Base-by-base conservation (phyloP, 495 filamentous ascomycete genomes). In the Penicillium atrosanguineum region DNA sequence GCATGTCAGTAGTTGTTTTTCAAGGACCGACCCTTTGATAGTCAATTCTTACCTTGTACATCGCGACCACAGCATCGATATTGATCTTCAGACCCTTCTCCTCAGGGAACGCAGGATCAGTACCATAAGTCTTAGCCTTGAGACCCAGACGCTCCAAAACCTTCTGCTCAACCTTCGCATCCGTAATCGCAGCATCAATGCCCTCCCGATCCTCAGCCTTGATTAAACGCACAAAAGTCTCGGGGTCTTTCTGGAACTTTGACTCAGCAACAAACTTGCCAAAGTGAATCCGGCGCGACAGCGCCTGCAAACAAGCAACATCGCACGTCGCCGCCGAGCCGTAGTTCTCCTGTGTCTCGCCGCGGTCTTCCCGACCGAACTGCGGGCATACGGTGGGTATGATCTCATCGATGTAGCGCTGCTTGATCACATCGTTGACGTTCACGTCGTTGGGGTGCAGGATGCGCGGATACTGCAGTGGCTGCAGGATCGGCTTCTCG, bases 241-340 rank as follows among this genome's bases (percentile, higher is more conserved):
- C 89, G 26, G 85, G 81, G 60, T 96, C 90, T 52, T 87, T 83
- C 61, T 79, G 83, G 69, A 97, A 99, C 78, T 99, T 99, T n/a
- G 89, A 86, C 77, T 99, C 95, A 11, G 95, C 95, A 5, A 99
- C 95, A 64, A 97, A 97, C 77, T 96, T 99, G 51, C 95, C 95
- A 71, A 97, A 99, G 70, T 99, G 95, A 56, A 99, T 90, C 44
- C 95, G 80, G 16, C 92, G 80, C 40, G 91, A 96, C 11, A 99
- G 76, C 15, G 95, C 89, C 75, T 99, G 95, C 46, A 99, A 74
- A 63, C 88, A 93, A 28, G 80, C 78, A 28, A 99, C 94, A 71
- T 99, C 95, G 68, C 86, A 89, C 1, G 90, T 95, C 0, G 91
- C 94, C 6, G 92, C 79, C 0, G 90, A 95, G 3, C 95, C 95